A percentile compares a stretch with the other conserved stretches of the same genome.
phyloP scores from a whole-genome alignment of 495 filamentous ascomycete species.

The Saxophila tyrrhenica region DNA sequence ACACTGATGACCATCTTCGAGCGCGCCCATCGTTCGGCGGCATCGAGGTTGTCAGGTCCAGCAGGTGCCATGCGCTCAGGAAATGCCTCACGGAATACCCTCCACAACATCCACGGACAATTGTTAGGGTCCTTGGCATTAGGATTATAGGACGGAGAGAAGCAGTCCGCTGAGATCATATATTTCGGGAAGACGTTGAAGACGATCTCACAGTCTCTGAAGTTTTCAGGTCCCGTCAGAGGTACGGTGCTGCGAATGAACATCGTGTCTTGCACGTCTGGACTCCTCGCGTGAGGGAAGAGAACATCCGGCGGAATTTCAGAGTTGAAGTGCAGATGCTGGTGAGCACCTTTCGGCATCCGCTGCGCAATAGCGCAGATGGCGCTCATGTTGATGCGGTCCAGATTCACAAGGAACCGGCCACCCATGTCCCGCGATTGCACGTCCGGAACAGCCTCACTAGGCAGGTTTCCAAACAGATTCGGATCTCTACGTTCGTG shows the following conservation, averaged over 20 bases:
- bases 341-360: conserved; percentile 28
- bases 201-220: conserved; percentile 23
- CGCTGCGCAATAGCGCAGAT: conserved; percentile 22
- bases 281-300: conserved; percentile 17
- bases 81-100: conserved; percentile 18
- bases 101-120: conserved; percentile 25
- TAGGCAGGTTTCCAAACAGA: conserved; percentile 27
- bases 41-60: conserved; percentile 1
- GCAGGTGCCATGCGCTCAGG: conserved; percentile 1
- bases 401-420: conserved; percentile 29
- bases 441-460: conserved; percentile 24
- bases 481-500: conserved; percentile 22
- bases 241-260: conserved; percentile 25
- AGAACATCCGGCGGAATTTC: conserved; percentile 26
- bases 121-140: conserved; percentile 11
- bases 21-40: conserved; percentile 14
- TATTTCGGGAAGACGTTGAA: conserved; percentile 25
- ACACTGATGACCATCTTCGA: conserved; percentile 16
- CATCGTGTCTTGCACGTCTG: conserved; percentile 20
- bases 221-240: conserved; percentile 15
- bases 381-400: conserved; percentile 25
- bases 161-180: conserved; percentile 20
- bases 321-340: conserved; percentile 33
- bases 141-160: conserved; percentile 21
- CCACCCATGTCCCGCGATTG: conserved; percentile 30